Evolutionary conservation across 305 asterid genomes (phyloP), one percentile per base, ranked within the genome.

Genomic region (Andrographis paniculata): DNA sequence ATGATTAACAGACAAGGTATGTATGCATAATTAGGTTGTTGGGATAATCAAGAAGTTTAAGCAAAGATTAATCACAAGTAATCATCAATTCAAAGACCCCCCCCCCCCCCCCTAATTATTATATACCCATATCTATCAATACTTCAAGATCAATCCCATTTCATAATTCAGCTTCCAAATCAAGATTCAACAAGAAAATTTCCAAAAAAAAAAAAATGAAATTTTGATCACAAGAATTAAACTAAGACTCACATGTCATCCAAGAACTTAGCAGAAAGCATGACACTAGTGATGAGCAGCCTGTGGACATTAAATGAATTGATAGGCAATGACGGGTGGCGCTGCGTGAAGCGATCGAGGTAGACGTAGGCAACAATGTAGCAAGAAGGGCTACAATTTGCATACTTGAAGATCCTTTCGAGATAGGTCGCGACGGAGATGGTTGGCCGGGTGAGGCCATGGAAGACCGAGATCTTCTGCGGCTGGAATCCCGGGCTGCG

Each of bases 191-290:
- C 18, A 28, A 9, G 40, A 9, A 1, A 17, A 47, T 24, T 15
- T 53, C 28, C 17, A 17, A 19, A 52, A 9, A 31, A 9, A 42
- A 8, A 17, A 11, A 19, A 6, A 47, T 14, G 1, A 9, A 14
- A 11, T 37, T 28, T 10, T 3, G 14, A 12, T 41, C 1, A 9
- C 9, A 38, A 14, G 15, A 15, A 7, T 9, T 16, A 2, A 39
- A 27, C 6, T 15, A 17, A 17, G 20, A 76, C 95, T 80, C 33
- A 87, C 96, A 77, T 70, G 59, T 83, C 96, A 56, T 91, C 99
- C 99, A 87, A 72, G 95, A 91, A 91, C 59, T 91, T 91, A 6
- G 96, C 96, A 24, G 99, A 87, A 38, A 83, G 67, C 96, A 91
- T 78, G 71, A 87, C 94, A 59, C 95, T 80, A n/a, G 99, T 80